Base-by-base conservation (phyloP, 805 yeast species). In the Sugiyamaella chiloensis region DNA sequence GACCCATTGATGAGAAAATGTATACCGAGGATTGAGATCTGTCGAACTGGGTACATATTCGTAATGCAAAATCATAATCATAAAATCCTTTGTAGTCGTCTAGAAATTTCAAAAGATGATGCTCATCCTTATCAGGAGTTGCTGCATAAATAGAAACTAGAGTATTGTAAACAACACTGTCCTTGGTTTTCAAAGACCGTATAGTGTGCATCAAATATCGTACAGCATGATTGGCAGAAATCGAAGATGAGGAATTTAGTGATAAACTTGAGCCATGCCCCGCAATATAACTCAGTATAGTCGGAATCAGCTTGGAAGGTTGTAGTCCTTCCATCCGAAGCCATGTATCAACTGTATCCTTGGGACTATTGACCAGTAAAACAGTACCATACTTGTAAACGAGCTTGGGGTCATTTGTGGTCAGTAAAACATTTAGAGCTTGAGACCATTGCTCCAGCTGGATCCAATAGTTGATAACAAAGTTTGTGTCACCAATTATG, bases 281-380 rank as follows among this genome's bases (percentile, higher is more conserved):
- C 39, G 58, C 61, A 12, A 82, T 81, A 64, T 85, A 88, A 0
- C 81, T 75, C 51, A 89, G 63, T 9, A 91, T 68, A 0, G 96
- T 81, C 1, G 96, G 95, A 2, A 93, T 64, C 19, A 93, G 69
- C 50, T 74, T 79, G 11, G 76, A 74, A 41, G 84, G 82, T 49
- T 85, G 78, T 2, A 91, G 53, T 21, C 66, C 67, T 0, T 72
- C 58, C 43, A 70, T 59, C 43, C 81, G 74, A 59, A 86, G 75
- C 97, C 97, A 93, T 0, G 86, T 73, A 44, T 83, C 84, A 1
- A 87, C 79, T 0, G 96, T 87, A 9, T 73, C 75, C 24, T 69
- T 70, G 0, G 99, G 90, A 11, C 76, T 66, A 56, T 86, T 85
- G 2, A 80, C 70, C 44, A 93, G 62, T 31, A 93, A 63, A 0